Evolutionary conservation across 2,329 filamentous ascomycete species (phyloP), one percentile per base, ranked within the genome.

Genomic region (Aspergillus sp.): DNA sequence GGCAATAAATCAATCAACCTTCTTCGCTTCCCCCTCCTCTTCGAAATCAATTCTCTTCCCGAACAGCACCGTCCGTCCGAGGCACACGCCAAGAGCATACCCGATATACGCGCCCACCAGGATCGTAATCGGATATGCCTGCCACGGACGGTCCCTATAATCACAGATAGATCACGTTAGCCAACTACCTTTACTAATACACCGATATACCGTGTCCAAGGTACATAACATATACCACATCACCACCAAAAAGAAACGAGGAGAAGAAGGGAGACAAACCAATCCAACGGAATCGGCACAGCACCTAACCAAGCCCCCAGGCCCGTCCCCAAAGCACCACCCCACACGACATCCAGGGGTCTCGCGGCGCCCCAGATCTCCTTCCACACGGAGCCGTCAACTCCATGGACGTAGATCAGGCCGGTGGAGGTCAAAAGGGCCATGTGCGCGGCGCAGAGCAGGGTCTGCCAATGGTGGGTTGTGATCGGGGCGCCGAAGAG

Each of bases 71-170:
- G 54, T 51, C 26, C 63, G 55, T 9, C 63, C 63, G 14, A 60
- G 12, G n/a, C 61, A 32, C 6, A 69, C 67, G 1, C 92, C 92
- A 12, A 91, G 65, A 1, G 86, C 81, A 75, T 90, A 92, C 1
- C 95, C 95, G 6, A 86, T 77, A 75, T 96, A 98, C 18, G 90
- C 82, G 2, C 95, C 95, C 2, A 85, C 87, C 4, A 98, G 78
- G 59, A 99, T 90, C 0, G 95, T 99, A 52, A 98, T 89, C 0
- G 95, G 95, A 90, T 94, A 99, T 75, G 89, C 91, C 84, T 99
- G 95, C 95, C 95, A 99, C 68, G 96, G 92, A n/a, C 95, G 87
- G 75, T 99, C 95, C 84, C 82, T 84, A 22, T 31, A 36, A 11
- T 42, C 11, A 36, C 0, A 57, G 4, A 36, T 1, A 57, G 4